These are phyloP conservation scores for Fomitopsis betulina DNA, from an alignment of 1,284 basidiomycete genomes.

Conservation along the genomic window DNA sequence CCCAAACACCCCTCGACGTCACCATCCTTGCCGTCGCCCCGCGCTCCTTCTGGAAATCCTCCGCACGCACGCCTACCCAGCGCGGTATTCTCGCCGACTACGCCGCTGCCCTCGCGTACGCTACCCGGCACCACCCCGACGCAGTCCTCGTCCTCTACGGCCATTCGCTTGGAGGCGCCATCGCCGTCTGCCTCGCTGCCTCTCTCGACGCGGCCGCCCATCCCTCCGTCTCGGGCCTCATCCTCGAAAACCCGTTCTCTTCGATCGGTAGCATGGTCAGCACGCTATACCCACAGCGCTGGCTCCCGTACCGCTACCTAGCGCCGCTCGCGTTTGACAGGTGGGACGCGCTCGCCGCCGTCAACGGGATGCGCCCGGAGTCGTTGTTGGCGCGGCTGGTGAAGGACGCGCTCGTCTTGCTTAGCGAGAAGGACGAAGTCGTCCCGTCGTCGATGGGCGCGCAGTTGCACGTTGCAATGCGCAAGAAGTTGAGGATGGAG, in stretches of 20 bases:
- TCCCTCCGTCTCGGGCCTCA: conserved; percentile 30
- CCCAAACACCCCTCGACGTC: conserved; percentile 10
- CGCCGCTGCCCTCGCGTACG: conserved; percentile 27
- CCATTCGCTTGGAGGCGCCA: conserved; percentile 46
- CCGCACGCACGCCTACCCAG: conserved; percentile 31
- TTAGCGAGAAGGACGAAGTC: conserved; percentile 43
- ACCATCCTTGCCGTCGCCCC: conserved; percentile 35
- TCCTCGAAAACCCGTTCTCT: conserved; percentile 48
- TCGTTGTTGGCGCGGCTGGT: conserved; percentile 20
- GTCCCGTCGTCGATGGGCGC: conserved; percentile 39
- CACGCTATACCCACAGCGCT: conserved; percentile 43
- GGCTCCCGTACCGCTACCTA: conserved; percentile 48
- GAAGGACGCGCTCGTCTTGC: conserved; percentile 28
- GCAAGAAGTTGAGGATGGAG: background rate
- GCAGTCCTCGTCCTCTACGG: conserved; percentile 39
- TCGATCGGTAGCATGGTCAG: conserved; percentile 47
- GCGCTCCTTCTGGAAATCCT: conserved; percentile 40
- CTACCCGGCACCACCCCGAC: conserved; percentile 27
- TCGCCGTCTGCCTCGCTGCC: conserved; percentile 35
- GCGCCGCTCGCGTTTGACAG: conserved; percentile 38
- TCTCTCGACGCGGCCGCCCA: conserved; percentile 11
- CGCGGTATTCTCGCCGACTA: conserved; percentile 39
- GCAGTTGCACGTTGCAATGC: conserved; percentile 21
- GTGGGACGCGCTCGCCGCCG: conserved; percentile 40
- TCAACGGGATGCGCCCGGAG: conserved; percentile 8